Base-by-base conservation (phyloP, 139 green algal genomes). In the Chlorella sp. region DNA sequence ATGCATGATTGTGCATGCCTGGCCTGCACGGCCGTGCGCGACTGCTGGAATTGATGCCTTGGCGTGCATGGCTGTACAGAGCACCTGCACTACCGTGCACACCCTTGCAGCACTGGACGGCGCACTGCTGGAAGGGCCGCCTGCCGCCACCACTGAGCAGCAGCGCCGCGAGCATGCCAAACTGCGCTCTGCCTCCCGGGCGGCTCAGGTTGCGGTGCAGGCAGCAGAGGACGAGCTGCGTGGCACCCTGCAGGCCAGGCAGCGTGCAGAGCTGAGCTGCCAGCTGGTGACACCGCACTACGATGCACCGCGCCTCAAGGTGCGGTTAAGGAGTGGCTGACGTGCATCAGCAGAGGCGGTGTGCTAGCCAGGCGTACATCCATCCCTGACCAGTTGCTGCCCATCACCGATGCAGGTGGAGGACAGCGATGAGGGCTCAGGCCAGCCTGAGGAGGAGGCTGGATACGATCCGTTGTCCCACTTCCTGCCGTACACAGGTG, bases 401-500 rank as follows among this genome's bases (percentile, higher is more conserved):
- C 17, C 47, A 13, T 13, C 44, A 6, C 44, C 9, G 2, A 21
- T 39, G 47, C 80, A 85, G 80, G 80, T 79, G 32, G 89, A 91
- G 55, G 80, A 85, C 20, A 85, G 65, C 55, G 80, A 85, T 21
- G 51, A 57, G 1, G 51, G 28, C 2, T 41, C 30, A 23, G 80
- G 9, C 2, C 47, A 12, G 9, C 18, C 26, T 5, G 44, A 74
- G 23, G 80, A 79, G 47, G 79, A 65, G 26, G 51, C 34, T 17
- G 95, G 15, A 0, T 82, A 72, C 57, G 76, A 82, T 86, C 96
- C 94, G 87, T 88, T 98, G 51, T 86, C 73, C 4, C 91, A 94
- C 62, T 98, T 96, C 92, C 85, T 98, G 90, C 95, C 93, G n/a
- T 68, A 90, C n/a, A 87, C 76, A 60, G 76, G 76, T 73, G 76